Conservation (phyloP, 129 eudicot species). For the Lactuca sativa region DNA sequence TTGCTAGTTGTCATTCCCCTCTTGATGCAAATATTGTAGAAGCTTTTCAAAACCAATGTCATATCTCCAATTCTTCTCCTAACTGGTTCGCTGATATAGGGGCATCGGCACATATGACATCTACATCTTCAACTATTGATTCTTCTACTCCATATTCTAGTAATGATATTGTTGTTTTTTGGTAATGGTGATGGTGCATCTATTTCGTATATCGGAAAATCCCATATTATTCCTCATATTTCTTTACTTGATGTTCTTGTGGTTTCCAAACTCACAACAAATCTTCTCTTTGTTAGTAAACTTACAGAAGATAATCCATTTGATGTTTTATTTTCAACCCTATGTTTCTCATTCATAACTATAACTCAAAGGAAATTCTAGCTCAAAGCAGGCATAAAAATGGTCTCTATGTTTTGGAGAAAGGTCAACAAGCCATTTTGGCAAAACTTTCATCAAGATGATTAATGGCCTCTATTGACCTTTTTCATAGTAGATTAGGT, state of each 20-base stretch:
- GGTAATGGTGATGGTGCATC: conserved; percentile 13
- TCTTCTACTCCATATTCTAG: not conserved
- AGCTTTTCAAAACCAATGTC: no score
- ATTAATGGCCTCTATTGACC: not conserved
- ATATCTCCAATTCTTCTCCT: no score
- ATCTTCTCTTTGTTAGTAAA: not conserved
- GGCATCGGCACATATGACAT: not conserved
- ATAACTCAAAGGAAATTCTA: not conserved
- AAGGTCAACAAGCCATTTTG: not conserved
- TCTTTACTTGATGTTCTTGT: conserved; percentile 16
- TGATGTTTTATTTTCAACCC: not conserved
- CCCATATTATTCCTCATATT: not conserved
- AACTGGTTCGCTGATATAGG: no score
- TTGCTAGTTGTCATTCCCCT: no score
- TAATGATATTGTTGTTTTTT: not conserved
- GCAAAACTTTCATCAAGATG: not conserved
- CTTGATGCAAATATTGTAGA: no score
- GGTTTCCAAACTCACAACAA: conserved; percentile 11
- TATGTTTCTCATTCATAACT: conserved; percentile 3
- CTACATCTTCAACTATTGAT: not conserved
- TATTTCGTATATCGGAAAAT: not conserved
- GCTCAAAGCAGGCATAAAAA: not conserved
- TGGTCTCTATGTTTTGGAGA: not conserved
- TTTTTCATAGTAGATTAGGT: not conserved
- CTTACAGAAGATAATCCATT: not conserved